phyloP scores from a whole-genome alignment of 768 basidiomycete genomes.

The Mycena amicta region DNA sequence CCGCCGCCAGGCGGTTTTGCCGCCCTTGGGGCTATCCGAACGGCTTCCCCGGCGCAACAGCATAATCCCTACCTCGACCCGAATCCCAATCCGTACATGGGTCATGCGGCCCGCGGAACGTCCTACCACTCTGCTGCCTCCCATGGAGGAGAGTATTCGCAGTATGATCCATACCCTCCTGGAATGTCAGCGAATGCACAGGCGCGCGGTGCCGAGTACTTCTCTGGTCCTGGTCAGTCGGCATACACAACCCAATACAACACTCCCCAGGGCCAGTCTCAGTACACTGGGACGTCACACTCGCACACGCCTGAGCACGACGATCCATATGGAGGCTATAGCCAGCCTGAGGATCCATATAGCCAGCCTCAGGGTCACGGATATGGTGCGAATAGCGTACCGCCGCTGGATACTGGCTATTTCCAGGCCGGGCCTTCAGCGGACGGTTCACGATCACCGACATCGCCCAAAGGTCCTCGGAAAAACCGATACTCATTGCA shows the following conservation, averaged over 20 bases:
- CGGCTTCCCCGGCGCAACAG: conserved; percentile 11
- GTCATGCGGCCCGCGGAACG: conserved; percentile 54
- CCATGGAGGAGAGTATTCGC: conserved; percentile 51
- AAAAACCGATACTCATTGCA: conserved; percentile 20
- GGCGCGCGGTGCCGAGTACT: conserved; percentile 31
- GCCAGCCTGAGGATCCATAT: too few species aligned
- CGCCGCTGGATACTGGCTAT: conserved; percentile 32
- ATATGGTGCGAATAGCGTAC: conserved; percentile 52
- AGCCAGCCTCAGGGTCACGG: conserved; percentile 60
- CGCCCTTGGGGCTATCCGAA: background rate
- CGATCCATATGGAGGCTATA: conserved; percentile 44
- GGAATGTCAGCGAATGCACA: conserved; percentile 28
- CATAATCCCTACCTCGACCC: conserved; percentile 39
- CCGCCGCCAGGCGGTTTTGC: conserved; percentile 24
- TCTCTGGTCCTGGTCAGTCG: conserved; percentile 18
- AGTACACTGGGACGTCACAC: conserved; percentile 22
- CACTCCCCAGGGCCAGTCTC: conserved; percentile 31
- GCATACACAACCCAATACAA: conserved; percentile 25
- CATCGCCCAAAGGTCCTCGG: conserved; percentile 21
- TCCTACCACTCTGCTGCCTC: conserved; percentile 29
- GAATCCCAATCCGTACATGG: conserved; percentile 42
- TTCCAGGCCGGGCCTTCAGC: conserved; percentile 23
- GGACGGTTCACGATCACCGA: conserved; percentile 10
- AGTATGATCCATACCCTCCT: conserved; percentile 53
- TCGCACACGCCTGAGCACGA: conserved; percentile 24